A percentile compares a stretch with the other conserved stretches of the same genome.
These are phyloP conservation scores for Paramarasmius palmivorus DNA, from an alignment of 1,284 basidiomycete genomes.

Conservation along the genomic window DNA sequence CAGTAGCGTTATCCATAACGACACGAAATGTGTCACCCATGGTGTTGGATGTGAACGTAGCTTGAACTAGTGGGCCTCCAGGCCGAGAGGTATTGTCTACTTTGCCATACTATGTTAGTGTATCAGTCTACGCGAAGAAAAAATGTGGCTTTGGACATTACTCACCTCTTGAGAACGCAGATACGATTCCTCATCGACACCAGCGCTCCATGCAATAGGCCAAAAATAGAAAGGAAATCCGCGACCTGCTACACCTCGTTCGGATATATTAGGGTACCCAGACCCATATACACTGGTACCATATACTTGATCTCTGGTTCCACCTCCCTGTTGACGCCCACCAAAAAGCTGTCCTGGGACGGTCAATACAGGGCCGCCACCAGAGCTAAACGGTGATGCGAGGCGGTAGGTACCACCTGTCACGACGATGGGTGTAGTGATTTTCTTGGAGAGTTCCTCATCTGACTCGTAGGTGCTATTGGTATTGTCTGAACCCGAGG, in stretches of 20 bases:
- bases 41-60: slow-evolving; percentile 49
- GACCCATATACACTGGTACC: slow-evolving; percentile 58
- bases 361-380: no score
- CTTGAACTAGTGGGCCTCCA: slow-evolving; percentile 54
- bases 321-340: no score
- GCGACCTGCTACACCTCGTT: slow-evolving; percentile 44
- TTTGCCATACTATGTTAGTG: slow-evolving; percentile 45
- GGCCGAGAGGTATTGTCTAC: slow-evolving; percentile 54
- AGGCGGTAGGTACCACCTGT: no score
- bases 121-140: not conserved
- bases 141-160: no score
- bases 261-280: slow-evolving; percentile 48
- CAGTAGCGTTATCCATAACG: slow-evolving; percentile 58
- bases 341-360: no score
- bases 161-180: slow-evolving; percentile 41
- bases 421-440: no score
- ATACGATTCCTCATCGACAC: slow-evolving; percentile 35
- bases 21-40: slow-evolving; percentile 56
- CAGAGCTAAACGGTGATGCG: no score
- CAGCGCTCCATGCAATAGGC: slow-evolving; percentile 52
- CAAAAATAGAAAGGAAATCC: slow-evolving; percentile 60
- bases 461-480: no score
- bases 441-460: no score
- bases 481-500: no score
- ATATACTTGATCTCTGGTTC: not conserved